phyloP scores from a whole-genome alignment of 441 rosid species.

The Euphorbia neoarborescens region DNA sequence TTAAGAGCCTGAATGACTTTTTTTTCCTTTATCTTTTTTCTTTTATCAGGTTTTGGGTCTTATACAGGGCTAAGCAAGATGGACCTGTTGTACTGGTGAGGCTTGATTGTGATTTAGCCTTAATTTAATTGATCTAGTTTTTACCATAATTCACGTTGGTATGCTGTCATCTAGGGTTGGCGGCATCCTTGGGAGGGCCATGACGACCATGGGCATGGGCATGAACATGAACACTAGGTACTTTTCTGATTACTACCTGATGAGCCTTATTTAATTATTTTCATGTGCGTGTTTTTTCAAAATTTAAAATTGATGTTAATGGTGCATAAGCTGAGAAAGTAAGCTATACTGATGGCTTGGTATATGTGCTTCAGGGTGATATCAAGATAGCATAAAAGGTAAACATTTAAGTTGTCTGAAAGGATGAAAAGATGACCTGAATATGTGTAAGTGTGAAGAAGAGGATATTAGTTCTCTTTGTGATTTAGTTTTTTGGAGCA shows the following conservation, averaged over 20 bases:
- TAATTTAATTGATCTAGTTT: neutral
- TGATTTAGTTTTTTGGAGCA: neutral
- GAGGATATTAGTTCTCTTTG: neutral
- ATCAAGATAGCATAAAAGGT: neutral
- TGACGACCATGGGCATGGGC: slow-evolving; percentile 64
- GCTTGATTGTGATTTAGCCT: neutral
- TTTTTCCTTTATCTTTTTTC: neutral
- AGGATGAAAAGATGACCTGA: neutral
- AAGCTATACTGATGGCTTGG: neutral
- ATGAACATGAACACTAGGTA: slow-evolving; percentile 61
- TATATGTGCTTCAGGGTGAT: neutral
- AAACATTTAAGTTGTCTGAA: neutral
- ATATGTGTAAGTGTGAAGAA: neutral
- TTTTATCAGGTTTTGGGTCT: slow-evolving; percentile 98
- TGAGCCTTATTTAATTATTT: too few relatives aligned
- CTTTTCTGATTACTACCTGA: neutral
- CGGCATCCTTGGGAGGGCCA: slow-evolving; percentile 96
- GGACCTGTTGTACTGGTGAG: slow-evolving; percentile 90
- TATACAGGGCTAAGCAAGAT: slow-evolving; percentile 92
- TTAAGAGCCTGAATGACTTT: neutral
- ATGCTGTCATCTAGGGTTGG: slow-evolving; percentile 59
- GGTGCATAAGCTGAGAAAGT: neutral
- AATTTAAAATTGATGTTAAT: neutral
- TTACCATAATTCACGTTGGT: slow-evolving; percentile 4
- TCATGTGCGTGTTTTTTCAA: neutral